Conservation (phyloP, 2,329 filamentous ascomycete species). For the Fusarium albidum region DNA sequence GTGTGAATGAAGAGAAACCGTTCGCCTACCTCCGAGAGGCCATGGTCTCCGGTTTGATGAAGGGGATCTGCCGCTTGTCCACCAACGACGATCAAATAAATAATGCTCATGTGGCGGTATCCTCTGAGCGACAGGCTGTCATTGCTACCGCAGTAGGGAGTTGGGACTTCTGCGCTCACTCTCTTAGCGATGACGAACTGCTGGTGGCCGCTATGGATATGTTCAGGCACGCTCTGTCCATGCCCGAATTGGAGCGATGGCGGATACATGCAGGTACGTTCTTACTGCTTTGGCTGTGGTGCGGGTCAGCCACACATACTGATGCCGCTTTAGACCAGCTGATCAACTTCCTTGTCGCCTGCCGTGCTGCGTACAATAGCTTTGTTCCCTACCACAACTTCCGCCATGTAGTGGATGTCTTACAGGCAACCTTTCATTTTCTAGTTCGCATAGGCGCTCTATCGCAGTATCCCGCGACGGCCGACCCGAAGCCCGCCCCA, state of each 20-base stretch:
- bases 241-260: constrained; percentile 85
- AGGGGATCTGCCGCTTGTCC: constrained; percentile 80
- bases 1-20: constrained; percentile 82
- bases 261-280: constrained; percentile 76
- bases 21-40: constrained; percentile 90
- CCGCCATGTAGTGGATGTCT: constrained; percentile 93
- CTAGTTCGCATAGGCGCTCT: constrained; percentile 81
- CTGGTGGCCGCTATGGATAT: constrained; percentile 86
- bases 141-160: constrained; percentile 76
- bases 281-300: constrained; percentile 10
- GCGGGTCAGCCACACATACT: constrained; percentile 43
- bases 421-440: constrained; percentile 93
- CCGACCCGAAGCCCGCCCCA: constrained; percentile 40
- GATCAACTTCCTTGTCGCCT: constrained; percentile 85
- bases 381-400: constrained; percentile 99
- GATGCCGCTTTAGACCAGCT: constrained; percentile 72
- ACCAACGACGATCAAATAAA: constrained; percentile 69
- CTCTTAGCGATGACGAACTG: constrained; percentile 89
- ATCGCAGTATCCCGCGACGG: constrained; percentile 67
- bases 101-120: constrained; percentile 73
- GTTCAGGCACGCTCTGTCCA: constrained; percentile 84
- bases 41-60: constrained; percentile 93
- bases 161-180: constrained; percentile 91
- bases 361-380: constrained; percentile 92
- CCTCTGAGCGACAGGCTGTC: constrained; percentile 68